Evolutionary conservation across 2,329 filamentous ascomycete genomes (phyloP).

Genomic region (Stemphylium vesicarium): DNA sequence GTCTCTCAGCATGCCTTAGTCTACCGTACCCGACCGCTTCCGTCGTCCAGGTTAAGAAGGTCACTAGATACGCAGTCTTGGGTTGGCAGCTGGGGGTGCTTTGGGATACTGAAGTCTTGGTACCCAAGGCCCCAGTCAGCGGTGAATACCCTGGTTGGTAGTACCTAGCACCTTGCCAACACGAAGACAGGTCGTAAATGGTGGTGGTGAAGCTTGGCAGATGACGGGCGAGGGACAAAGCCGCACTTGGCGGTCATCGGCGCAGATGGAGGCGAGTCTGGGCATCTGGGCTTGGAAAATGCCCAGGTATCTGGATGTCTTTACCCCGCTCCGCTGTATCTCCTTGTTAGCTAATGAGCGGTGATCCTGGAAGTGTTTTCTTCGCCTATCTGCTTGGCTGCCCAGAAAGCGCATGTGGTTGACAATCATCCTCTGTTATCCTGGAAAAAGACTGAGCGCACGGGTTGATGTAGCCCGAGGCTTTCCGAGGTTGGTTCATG

Average conservation of each 20-base stretch:
- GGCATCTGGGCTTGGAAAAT: conserved; percentile 13
- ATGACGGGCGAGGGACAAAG: conserved; percentile 16
- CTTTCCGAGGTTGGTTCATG: background rate
- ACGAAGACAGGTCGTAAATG: background rate
- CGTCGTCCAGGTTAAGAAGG: conserved; percentile 15
- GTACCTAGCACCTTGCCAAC: background rate
- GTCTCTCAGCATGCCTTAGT: conserved; percentile 2
- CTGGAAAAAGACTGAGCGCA: background rate
- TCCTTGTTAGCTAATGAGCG: background rate
- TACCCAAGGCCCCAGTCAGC: no score
- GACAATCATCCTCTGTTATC: background rate
- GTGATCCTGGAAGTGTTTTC: background rate
- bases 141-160: no score
- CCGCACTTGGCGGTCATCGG: conserved; percentile 21
- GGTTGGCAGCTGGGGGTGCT: background rate
- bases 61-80: conserved; percentile 10
- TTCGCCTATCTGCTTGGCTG: background rate
- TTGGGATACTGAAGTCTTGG: background rate
- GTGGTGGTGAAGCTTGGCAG: conserved; percentile 20
- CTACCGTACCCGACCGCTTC: background rate
- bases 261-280: conserved; percentile 7
- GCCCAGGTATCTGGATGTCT: background rate
- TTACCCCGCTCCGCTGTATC: conserved; percentile 15
- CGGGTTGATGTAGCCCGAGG: background rate
- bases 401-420: background rate